These are phyloP conservation scores for Spirogloea muscicola DNA, from an alignment of 139 green algal species.

Conservation along the genomic window DNA sequence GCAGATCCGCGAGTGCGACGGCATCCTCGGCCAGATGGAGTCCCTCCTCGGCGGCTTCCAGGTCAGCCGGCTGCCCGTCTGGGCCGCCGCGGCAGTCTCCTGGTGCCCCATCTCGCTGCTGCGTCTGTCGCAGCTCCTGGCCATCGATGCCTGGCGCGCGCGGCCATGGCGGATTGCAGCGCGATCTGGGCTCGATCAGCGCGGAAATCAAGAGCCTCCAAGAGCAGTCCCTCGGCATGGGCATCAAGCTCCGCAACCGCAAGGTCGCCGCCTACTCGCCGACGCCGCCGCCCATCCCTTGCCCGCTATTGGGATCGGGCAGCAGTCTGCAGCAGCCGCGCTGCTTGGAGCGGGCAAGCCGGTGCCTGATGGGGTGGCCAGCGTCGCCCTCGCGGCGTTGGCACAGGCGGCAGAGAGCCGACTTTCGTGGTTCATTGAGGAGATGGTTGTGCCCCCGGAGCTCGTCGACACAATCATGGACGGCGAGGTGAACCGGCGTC, in stretches of 20 bases:
- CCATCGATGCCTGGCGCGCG: too few species aligned
- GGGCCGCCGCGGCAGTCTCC: too few species aligned
- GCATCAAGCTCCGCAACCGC: constrained; percentile 79
- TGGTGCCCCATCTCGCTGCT: too few species aligned
- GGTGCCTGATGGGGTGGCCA: too few species aligned
- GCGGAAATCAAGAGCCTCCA: constrained; percentile 55
- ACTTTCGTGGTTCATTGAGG: constrained; percentile 79
- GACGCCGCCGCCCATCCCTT: too few species aligned
- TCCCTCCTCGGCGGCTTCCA: constrained; percentile 81
- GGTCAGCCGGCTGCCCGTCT: too few species aligned
- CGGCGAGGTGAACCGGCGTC: constrained; percentile 59
- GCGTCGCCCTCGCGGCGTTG: too few species aligned
- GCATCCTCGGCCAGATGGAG: constrained; percentile 85
- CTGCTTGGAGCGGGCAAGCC: too few species aligned
- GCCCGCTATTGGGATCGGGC: too few species aligned
- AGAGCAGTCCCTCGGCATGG: constrained; percentile 77
- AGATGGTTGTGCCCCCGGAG: constrained; percentile 70
- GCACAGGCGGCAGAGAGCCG: constrained; percentile 28
- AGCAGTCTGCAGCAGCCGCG: too few species aligned
- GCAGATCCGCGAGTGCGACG: constrained; percentile 86
- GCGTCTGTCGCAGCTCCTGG: too few species aligned
- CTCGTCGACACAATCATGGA: constrained; percentile 80
- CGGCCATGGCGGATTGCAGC: constrained; percentile 74
- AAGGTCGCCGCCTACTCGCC: too few species aligned
- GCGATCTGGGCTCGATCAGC: constrained; percentile 67